Conservation (phyloP, 495 filamentous ascomycete genomes). For the Mytilinidion resinicola region DNA sequence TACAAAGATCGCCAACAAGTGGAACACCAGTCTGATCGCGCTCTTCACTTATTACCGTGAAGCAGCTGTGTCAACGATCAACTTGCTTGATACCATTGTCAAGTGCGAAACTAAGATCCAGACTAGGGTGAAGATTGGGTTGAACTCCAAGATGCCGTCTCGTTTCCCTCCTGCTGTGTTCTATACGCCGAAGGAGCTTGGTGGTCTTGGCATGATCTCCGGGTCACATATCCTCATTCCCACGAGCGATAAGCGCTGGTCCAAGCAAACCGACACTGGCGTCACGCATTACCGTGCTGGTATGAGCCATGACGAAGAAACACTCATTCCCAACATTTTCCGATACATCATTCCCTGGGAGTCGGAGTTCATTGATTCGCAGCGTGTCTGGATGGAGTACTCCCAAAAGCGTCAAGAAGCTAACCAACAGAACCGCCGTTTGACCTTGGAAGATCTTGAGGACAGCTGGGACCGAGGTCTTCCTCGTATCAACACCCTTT, state of each 20-base stretch:
- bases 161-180: conserved; percentile 98
- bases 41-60: conserved; percentile 99
- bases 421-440: conserved; percentile 90
- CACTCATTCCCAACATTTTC: conserved; percentile 97
- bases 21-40: conserved; percentile 98
- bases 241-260: conserved; percentile 96
- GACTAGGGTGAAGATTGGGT: conserved; percentile 95
- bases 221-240: conserved; percentile 98
- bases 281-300: conserved; percentile 96
- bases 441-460: conserved; percentile 94
- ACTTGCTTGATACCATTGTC: conserved; percentile 93
- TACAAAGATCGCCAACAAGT: conserved; percentile 99
- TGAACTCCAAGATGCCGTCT: conserved; percentile 99
- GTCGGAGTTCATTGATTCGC: conserved; percentile 97
- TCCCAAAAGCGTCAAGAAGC: conserved; percentile 96
- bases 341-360: conserved; percentile 99
- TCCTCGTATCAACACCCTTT: conserved; percentile 97
- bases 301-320: conserved; percentile 98
- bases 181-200: conserved; percentile 97
- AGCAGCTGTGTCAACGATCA: conserved; percentile 94
- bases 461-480: conserved; percentile 99
- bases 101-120: conserved; percentile 99
- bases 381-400: conserved; percentile 98
- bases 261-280: conserved; percentile 93
- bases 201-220: conserved; percentile 98